Conservation (phyloP, 805 yeast species). For the Metschnikowia picachoensis region DNA sequence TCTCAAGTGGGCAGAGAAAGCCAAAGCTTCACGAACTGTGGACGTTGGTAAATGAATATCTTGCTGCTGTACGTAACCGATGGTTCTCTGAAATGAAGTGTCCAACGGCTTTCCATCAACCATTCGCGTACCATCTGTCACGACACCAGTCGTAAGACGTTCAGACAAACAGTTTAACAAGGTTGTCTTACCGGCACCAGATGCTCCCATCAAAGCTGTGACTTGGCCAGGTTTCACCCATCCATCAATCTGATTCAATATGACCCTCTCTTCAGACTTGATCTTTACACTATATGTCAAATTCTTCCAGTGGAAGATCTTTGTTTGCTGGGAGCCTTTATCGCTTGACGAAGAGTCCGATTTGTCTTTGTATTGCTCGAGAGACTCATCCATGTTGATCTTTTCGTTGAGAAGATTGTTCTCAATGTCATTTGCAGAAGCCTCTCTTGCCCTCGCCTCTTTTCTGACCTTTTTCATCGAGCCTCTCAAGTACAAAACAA, state of each 20-base stretch:
- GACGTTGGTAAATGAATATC: conserved; percentile 67
- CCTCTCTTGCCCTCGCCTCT: conserved; percentile 18
- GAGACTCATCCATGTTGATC: conserved; percentile 24
- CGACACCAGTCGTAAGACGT: conserved; percentile 65
- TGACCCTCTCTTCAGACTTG: conserved; percentile 33
- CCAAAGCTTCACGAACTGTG: conserved; percentile 72
- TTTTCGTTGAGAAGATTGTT: conserved; percentile 31
- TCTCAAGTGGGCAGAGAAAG: conserved; percentile 68
- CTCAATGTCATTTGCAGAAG: conserved; percentile 32
- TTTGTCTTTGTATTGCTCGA: conserved; percentile 23
- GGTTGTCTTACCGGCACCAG: conserved; percentile 87
- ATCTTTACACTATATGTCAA: conserved; percentile 36
- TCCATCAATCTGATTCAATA: conserved; percentile 48
- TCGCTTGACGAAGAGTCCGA: conserved; percentile 11
- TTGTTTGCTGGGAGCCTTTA: conserved; percentile 9
- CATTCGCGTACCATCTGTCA: conserved; percentile 56
- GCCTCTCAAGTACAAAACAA: conserved; percentile 29
- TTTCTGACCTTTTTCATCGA: conserved; percentile 47
- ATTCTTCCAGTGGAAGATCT: conserved; percentile 38
- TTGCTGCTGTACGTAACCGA: conserved; percentile 81
- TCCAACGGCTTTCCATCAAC: conserved; percentile 67
- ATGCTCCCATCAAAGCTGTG: conserved; percentile 81
- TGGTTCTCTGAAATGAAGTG: conserved; percentile 66
- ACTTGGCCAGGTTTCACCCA: conserved; percentile 78
- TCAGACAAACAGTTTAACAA: conserved; percentile 68